Evolutionary conservation across 1,139 yeast genomes (phyloP).

Genomic region (Blastobotrys apis): DNA sequence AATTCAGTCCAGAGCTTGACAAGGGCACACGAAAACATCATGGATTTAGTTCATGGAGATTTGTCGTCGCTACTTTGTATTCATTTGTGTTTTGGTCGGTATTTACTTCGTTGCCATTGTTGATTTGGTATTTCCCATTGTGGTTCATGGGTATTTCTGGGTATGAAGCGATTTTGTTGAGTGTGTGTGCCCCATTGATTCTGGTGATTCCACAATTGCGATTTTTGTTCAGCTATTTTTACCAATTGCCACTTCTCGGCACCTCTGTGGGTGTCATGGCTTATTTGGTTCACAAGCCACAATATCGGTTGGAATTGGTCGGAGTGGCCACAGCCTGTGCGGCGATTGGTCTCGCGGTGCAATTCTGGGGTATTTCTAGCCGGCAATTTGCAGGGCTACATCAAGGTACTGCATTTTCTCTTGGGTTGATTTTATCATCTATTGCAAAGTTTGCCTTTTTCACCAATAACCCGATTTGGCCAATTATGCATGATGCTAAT

Average conservation of each 20-base stretch:
- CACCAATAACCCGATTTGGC: constrained; percentile 95
- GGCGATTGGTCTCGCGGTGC: constrained; percentile 58
- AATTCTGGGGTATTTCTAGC: constrained; percentile 46
- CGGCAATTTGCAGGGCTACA: constrained; percentile 45
- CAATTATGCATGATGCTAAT: constrained; percentile 77
- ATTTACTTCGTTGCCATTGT: constrained; percentile 70
- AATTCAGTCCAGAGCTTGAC: constrained; percentile 4
- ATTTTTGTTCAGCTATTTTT: constrained; percentile 44
- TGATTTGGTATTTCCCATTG: constrained; percentile 95
- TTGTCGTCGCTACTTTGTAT: constrained; percentile 31
- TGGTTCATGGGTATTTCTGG: constrained; percentile 99
- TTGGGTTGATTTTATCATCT: constrained; percentile 72
- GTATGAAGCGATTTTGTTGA: constrained; percentile 68
- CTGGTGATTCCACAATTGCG: constrained; percentile 53
- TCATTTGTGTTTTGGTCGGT: constrained; percentile 77
- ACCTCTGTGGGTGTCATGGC: constrained; percentile 73
- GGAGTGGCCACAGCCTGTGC: constrained; percentile 66
- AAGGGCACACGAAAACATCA: constrained; percentile 21
- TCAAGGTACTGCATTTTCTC: constrained; percentile 56
- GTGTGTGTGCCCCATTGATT: constrained; percentile 56
- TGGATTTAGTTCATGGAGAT: constrained; percentile 30
- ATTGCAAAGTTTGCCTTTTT: constrained; percentile 69
- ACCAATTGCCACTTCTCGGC: constrained; percentile 52
- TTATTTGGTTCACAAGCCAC: constrained; percentile 63
- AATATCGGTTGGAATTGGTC: constrained; percentile 57